Base-by-base conservation (phyloP, 805 yeast genomes). In the Ogataea nitratoaversa region DNA sequence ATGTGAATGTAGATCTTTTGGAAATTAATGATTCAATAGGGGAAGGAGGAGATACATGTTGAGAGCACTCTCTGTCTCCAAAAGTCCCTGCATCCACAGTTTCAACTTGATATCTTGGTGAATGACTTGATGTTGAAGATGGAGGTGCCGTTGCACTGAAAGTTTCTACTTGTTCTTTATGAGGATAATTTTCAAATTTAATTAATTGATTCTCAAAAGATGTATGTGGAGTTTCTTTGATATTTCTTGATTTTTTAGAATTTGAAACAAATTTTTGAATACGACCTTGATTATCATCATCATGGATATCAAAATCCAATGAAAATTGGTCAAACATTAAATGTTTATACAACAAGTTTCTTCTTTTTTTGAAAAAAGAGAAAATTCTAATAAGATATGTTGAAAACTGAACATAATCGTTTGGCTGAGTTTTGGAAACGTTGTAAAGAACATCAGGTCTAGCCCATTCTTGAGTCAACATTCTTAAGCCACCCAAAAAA, bases 401-500 rank as follows among this genome's bases (percentile, higher is more conserved):
- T 5, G 45, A 32, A 22, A 39, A 45, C 1, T 19, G 17, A 4
- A 13, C 22, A 29, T 27, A 42, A 7, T 30, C 20, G 5, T 32
- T 20, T 6, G 34, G 22, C 13, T 35, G 43, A 4, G 13, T n/a
- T 17, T 28, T 11, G 13, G 32, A 27, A 14, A 43, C 31, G 30
- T 38, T 38, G 2, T 24, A 25, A 4, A 45, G 22, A 19, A 36
- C 17, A n/a, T 47, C 48, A 9, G 36, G 20, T 31, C 32, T 40
- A 3, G 51, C 51, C 28, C 41, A 44, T 5, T 38, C 41, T 35
- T 49, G 53, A 30, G 32, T 33, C 11, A 41, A 24, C 13, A 37
- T 18, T 14, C 53, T 34, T 33, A 47, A 32, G 12, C 45, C 41
- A 5, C 51, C 53, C 14, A 51, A 41, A 23, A 47, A 51, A 27